A percentile compares a stretch with the other conserved stretches of the same genome.
These are phyloP conservation scores for Neopestalotiopsis sp. DNA, from an alignment of 2,329 filamentous ascomycete species.

Conservation along the genomic window DNA sequence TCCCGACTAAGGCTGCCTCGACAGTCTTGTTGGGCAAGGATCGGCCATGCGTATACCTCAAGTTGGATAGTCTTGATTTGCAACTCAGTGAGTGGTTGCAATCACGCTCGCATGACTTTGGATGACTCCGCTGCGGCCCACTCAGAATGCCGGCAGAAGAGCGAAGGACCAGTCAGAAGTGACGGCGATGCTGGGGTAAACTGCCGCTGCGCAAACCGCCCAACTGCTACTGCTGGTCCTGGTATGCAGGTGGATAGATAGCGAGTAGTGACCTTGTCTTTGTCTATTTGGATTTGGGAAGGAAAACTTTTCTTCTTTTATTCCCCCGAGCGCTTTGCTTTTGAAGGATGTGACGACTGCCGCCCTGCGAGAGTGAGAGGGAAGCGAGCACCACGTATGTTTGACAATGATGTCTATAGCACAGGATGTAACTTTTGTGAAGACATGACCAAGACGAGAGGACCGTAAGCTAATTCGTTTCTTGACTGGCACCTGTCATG, in stretches of 20 bases:
- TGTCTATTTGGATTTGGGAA: no score
- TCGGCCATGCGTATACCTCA: constrained; percentile 19
- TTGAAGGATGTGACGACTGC: constrained; percentile 10
- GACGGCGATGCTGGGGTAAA: not conserved
- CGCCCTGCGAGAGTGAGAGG: not conserved
- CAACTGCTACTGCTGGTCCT: not conserved
- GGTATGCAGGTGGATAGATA: not conserved
- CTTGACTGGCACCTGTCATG: no score
- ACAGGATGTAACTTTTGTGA: no score
- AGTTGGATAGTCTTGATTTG: constrained; percentile 15
- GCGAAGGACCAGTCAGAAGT: constrained; percentile 2
- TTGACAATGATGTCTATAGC: not conserved
- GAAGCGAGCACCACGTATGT: not conserved
- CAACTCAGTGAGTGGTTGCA: constrained; percentile 17
- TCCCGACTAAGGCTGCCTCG: not conserved
- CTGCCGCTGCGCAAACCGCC: not conserved
- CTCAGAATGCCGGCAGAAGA: constrained; percentile 1
- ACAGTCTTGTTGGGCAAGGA: constrained; percentile 17
- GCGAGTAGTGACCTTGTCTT: not conserved
- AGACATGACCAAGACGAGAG: no score
- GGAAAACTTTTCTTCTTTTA: no score
- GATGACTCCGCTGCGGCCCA: constrained; percentile 18
- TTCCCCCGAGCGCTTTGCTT: no score
- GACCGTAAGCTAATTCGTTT: no score
- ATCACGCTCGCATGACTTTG: constrained; percentile 18